A percentile compares a stretch with the other conserved stretches of the same genome.
Evolutionary conservation across 208 protist species (phyloP).

Genomic region (Giardia muris): DNA sequence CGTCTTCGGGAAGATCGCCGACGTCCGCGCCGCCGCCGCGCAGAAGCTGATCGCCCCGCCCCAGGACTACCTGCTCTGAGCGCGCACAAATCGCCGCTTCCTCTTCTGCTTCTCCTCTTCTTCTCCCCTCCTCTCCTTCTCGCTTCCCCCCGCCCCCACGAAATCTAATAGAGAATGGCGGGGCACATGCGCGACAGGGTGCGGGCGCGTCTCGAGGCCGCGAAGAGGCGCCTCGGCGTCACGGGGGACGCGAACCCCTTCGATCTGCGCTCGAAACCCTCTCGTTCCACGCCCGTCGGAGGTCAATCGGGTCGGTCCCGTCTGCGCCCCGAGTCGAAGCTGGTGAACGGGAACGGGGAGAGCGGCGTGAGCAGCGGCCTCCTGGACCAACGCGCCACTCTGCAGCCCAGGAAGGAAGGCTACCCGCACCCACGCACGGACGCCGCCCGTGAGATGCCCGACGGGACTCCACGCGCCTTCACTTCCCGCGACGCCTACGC

Average conservation of each 20-base stretch:
- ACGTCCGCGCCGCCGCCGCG: background rate
- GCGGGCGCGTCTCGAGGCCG: background rate
- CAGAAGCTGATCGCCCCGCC: background rate
- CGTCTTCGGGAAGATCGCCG: constrained; percentile 2
- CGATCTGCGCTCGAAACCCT: background rate
- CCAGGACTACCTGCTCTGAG: background rate
- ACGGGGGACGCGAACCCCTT: background rate
- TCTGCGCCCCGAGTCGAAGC: no score
- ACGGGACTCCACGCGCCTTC: no score
- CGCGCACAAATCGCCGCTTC: no score
- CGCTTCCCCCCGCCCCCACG: background rate
- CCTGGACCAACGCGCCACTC: no score
- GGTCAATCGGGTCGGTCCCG: no score
- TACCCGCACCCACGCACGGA: no score
- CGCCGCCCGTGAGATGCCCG: no score
- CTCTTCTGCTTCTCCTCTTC: background rate
- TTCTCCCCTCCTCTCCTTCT: background rate
- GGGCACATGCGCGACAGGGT: background rate
- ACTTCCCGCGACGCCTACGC: background rate
- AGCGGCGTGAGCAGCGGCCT: no score
- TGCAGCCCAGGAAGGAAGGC: no score
- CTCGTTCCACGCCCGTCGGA: background rate
- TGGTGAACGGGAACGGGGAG: no score
- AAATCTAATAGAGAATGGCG: no score
- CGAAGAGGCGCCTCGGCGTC: background rate